Evolutionary conservation across 139 green algal genomes (phyloP).

Genomic region (Zygnema cylindricum): DNA sequence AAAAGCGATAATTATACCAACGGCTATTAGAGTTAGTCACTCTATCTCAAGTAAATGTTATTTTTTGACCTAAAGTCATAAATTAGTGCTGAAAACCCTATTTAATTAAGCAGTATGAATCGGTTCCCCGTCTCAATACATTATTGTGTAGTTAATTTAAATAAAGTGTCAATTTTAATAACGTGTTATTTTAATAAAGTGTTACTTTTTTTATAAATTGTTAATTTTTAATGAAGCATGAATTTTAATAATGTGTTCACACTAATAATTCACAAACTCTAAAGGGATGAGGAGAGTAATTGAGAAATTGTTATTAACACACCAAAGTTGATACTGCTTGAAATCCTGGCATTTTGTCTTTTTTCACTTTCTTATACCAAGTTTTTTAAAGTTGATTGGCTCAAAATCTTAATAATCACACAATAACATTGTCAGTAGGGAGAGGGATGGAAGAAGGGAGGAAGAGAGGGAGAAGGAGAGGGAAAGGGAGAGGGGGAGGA

Average conservation of each 20-base stretch:
- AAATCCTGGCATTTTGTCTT: no score
- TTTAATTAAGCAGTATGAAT: no score
- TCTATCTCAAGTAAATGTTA: no score
- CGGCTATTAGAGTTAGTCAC: no score
- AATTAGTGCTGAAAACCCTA: no score
- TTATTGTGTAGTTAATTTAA: no score
- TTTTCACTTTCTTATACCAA: conserved; percentile 17
- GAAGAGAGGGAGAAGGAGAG: conserved; percentile 16
- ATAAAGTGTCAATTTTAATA: no score
- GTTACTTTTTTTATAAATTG: background rate
- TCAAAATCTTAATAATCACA: conserved; percentile 2
- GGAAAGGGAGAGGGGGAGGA: conserved; percentile 35
- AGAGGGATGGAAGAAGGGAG: background rate
- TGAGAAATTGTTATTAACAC: background rate
- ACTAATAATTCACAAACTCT: background rate
- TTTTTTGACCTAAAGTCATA: no score
- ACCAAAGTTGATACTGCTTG: background rate
- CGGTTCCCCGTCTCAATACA: no score
- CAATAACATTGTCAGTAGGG: background rate
- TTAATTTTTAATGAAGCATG: background rate
- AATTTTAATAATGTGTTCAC: background rate
- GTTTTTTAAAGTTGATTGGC: no score
- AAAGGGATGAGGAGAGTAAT: background rate
- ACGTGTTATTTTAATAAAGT: conserved; percentile 4
- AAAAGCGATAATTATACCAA: no score